Evolutionary conservation across 164 flowering plant species (phyloP).

Genomic region (Aristolochia fimbriata): DNA sequence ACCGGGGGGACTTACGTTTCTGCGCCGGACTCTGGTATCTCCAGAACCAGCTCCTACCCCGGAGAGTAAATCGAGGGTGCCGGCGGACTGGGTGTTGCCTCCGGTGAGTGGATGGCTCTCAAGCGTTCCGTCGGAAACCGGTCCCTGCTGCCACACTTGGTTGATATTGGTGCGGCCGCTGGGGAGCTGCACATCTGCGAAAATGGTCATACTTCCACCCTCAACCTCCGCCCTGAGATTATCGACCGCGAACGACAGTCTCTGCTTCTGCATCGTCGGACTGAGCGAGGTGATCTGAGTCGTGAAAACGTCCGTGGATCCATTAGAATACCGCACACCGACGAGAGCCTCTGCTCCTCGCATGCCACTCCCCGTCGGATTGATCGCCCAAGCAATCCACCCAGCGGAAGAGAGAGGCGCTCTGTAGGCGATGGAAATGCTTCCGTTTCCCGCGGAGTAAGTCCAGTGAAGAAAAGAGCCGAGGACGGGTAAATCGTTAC

Average conservation of each 20-base stretch:
- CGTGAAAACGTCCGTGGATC: conserved; percentile 27
- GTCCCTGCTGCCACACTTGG: conserved; percentile 69
- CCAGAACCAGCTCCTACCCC: conserved; percentile 17
- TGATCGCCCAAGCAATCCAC: conserved; percentile 44
- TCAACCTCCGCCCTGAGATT: conserved; percentile 17
- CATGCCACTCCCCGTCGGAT: conserved; percentile 25
- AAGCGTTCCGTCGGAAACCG: conserved; percentile 17
- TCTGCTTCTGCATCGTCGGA: conserved; percentile 6
- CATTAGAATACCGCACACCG: conserved; percentile 25
- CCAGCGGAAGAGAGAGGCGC: not conserved
- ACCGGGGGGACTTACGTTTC: conserved; percentile 27
- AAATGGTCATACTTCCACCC: conserved; percentile 34
- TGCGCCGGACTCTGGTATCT: conserved; percentile 17
- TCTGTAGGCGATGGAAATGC: conserved; percentile 9
- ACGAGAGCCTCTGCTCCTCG: conserved; percentile 41
- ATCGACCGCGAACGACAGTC: conserved; percentile 22
- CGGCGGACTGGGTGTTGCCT: conserved; percentile 21
- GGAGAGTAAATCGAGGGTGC: conserved; percentile 37
- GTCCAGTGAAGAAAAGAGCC: conserved; percentile 10
- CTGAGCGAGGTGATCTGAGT: conserved; percentile 18
- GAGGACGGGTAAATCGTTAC: conserved; percentile 5
- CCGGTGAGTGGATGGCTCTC: conserved; percentile 14
- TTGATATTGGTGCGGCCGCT: conserved; percentile 12
- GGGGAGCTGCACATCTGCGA: conserved; percentile 37
- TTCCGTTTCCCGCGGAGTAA: conserved; percentile 1